A percentile compares a stretch with the other conserved stretches of the same genome.
phyloP scores from a whole-genome alignment of 1,284 basidiomycete species.

The Omphalotus olearius region DNA sequence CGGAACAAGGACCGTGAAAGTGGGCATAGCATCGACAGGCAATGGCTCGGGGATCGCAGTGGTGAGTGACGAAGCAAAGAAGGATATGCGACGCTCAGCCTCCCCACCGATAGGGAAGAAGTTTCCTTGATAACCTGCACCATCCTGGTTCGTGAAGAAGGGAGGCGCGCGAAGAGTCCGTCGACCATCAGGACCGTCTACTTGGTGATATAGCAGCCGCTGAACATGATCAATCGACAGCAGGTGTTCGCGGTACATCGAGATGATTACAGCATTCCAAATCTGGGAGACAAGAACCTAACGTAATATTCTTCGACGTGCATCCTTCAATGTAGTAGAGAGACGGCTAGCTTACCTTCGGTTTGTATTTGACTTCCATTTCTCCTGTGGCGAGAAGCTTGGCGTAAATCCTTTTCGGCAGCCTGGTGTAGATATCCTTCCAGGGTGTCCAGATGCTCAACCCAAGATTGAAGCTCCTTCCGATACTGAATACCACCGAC shows the following conservation, averaged over 20 bases:
- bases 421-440: conserved; percentile 91
- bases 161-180: conserved; percentile 89
- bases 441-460: conserved; percentile 97
- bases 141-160: conserved; percentile 90
- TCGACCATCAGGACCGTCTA: conserved; percentile 81
- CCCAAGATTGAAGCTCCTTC: conserved; percentile 84
- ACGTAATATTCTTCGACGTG: background rate
- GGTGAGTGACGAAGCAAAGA: conserved; percentile 94
- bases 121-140: conserved; percentile 60
- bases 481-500: conserved; percentile 92
- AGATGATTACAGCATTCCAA: conserved; percentile 98
- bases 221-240: conserved; percentile 95
- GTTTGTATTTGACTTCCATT: conserved; percentile 98
- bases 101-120: conserved; percentile 95
- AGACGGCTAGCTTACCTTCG: conserved; percentile 56
- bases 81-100: conserved; percentile 93
- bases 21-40: conserved; percentile 95
- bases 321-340: background rate
- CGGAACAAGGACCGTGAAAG: conserved; percentile 93
- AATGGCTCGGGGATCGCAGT: conserved; percentile 90
- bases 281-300: conserved; percentile 93
- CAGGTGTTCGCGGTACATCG: conserved; percentile 96
- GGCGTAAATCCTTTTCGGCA: conserved; percentile 95
- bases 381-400: conserved; percentile 90
- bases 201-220: conserved; percentile 90